Percentiles rank a stretch among this genome's conserved stretches.
These are phyloP conservation scores for Tulasnella sp. DNA, from an alignment of 768 basidiomycete genomes.

Conservation along the genomic window DNA sequence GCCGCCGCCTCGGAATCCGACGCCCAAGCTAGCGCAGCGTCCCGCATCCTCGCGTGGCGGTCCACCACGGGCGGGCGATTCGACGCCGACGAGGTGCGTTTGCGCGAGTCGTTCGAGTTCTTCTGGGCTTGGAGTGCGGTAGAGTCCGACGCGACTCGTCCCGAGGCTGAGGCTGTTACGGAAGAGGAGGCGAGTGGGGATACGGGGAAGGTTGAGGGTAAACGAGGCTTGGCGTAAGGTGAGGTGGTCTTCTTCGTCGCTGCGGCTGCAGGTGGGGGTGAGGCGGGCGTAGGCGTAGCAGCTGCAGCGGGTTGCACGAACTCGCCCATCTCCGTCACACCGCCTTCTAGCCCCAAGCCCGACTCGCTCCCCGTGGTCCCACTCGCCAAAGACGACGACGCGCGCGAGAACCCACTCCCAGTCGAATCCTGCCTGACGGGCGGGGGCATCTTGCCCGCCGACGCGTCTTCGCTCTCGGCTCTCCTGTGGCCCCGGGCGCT, in stretches of 20 bases:
- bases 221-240: not conserved
- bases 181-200: not conserved
- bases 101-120: not conserved
- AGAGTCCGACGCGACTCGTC: not conserved
- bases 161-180: not conserved
- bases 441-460: not conserved
- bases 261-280: not conserved
- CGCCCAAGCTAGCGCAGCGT: not conserved
- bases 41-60: not conserved
- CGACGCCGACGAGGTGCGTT: not conserved
- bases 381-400: not conserved
- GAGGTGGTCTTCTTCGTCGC: not conserved
- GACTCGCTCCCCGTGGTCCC: not conserved
- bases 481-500: too few relatives aligned
- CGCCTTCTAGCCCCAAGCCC: not conserved
- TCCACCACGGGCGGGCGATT: not conserved
- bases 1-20: not conserved
- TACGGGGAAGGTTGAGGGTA: not conserved
- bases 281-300: not conserved
- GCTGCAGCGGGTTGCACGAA: not conserved
- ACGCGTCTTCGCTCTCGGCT: not conserved
- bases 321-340: not conserved
- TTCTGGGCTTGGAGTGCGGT: not conserved
- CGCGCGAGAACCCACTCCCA: not conserved
- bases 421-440: not conserved